These are phyloP conservation scores for Gonium pectorale DNA, from an alignment of 139 green algal species.

Conservation along the genomic window DNA sequence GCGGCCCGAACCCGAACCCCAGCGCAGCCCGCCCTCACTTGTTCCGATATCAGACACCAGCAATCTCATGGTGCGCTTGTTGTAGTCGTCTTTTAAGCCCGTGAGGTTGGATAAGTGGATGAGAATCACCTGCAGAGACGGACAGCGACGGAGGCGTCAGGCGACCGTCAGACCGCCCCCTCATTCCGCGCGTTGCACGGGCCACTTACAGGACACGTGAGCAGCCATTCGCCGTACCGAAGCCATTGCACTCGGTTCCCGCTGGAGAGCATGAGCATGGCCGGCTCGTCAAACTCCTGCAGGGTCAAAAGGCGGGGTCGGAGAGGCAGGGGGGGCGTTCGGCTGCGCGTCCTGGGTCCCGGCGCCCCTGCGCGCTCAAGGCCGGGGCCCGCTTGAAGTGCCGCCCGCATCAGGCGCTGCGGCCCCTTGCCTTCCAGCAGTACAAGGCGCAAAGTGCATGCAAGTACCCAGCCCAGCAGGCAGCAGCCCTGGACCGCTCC, in stretches of 20 bases:
- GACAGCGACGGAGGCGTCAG: too few species aligned
- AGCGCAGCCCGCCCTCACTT: not conserved
- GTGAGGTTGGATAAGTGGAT: slow-evolving; percentile 73
- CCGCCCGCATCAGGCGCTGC: too few species aligned
- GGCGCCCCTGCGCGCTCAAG: too few species aligned
- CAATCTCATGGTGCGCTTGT: slow-evolving; percentile 68
- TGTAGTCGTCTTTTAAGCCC: slow-evolving; percentile 70
- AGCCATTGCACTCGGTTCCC: slow-evolving; percentile 49
- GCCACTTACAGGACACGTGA: slow-evolving; percentile 55
- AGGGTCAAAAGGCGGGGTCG: not conserved
- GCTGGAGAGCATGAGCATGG: not conserved
- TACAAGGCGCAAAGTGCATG: too few species aligned
- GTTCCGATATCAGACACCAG: slow-evolving; percentile 59
- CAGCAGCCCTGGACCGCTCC: too few species aligned
- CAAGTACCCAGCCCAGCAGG: too few species aligned
- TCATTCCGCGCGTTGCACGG: too few species aligned
- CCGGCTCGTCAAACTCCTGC: not conserved
- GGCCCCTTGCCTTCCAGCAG: too few species aligned
- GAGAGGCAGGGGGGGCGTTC: too few species aligned
- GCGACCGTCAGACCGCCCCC: too few species aligned
- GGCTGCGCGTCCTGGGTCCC: too few species aligned
- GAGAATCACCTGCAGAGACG: slow-evolving; percentile 59
- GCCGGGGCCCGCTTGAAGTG: too few species aligned
- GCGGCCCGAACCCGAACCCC: not conserved
- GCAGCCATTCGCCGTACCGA: slow-evolving; percentile 67